These are phyloP conservation scores for Oryza australiensis DNA, from an alignment of 176 grass and related monocot genomes.

Conservation along the genomic window DNA sequence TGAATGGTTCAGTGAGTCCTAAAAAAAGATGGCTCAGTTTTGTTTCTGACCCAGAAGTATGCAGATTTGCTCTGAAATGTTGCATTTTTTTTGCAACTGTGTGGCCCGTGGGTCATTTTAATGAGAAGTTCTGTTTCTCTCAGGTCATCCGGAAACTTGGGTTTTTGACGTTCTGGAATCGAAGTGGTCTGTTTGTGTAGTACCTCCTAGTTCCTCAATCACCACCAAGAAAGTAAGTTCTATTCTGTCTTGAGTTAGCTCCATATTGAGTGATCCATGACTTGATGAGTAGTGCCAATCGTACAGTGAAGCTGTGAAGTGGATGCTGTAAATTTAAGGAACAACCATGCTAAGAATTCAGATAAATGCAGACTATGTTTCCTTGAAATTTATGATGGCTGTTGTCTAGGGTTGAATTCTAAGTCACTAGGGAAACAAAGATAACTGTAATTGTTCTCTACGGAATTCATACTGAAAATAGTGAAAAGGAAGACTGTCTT, in stretches of 20 bases:
- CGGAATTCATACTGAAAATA: not conserved
- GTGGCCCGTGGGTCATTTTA: not conserved
- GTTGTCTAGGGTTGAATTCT: not conserved
- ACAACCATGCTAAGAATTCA: not conserved
- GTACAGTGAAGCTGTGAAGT: not conserved
- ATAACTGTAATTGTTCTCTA: not conserved
- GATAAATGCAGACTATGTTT: not conserved
- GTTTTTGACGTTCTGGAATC: constrained; percentile 84
- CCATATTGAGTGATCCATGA: not conserved
- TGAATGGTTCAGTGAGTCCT: not conserved
- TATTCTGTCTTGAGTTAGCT: constrained; percentile 10
- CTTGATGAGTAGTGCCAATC: not conserved
- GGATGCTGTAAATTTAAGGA: not conserved
- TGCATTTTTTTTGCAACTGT: not conserved
- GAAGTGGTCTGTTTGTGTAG: constrained; percentile 82
- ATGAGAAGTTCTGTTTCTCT: constrained; percentile 19
- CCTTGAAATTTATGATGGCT: not conserved
- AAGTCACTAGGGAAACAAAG: not conserved
- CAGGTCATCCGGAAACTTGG: constrained; percentile 84
- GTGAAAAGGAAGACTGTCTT: not conserved
- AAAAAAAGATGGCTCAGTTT: not conserved
- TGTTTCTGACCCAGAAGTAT: constrained; percentile 10
- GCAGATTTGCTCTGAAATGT: not conserved
- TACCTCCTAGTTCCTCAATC: constrained; percentile 81
- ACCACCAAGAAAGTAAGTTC: constrained; percentile 79